Base-by-base conservation (phyloP, 257 asterid species). In the Plantago elongata region DNA sequence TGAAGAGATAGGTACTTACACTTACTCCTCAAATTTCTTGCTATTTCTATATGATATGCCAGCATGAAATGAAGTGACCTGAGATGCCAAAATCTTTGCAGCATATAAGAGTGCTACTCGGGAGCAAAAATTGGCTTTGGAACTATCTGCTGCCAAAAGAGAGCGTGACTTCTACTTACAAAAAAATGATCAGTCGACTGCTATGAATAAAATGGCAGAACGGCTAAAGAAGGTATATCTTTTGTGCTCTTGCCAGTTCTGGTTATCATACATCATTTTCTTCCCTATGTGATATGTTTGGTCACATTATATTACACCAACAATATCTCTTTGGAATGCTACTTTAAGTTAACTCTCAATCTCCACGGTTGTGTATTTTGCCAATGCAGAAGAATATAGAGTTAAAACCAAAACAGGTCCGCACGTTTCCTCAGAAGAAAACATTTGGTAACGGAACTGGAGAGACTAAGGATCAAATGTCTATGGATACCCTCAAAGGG, bases 141-240 rank as follows among this genome's bases (percentile, higher is more conserved):
- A 89, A 67, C 76, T 79, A 54, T 84, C 95, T 56, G 94, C 91
- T 60, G 97, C 95, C 42, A 89, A 76, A 65, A 72, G 83, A 61
- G 99, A 89, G 74, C 81, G 96, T 46, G 91, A 90, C 76, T 82
- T 82, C 69, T 89, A 89, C 67, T 85, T 93, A 60, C 69, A 87
- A 6, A 90, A 81, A 75, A 89, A 83, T 57, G 97, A 87, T 63
- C 89, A 93, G 64, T 79, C 96, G 10, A 78, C 50, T 62, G 85
- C 95, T n/a, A 56, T 77, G 56, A 74, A 60, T 64, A 80, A 81
- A 66, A 83, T 85, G 49, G 89, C 75, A 73, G 94, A 83, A 72
- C 84, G 96, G 18, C 54, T 86, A 46, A 93, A 76, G 81, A 93
- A 93, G 95, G 97, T 93, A 60, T 63, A 47, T 51, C 45, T 43